Base-by-base conservation (phyloP, 345 rosid genomes). In the Aethionema arabicum region DNA sequence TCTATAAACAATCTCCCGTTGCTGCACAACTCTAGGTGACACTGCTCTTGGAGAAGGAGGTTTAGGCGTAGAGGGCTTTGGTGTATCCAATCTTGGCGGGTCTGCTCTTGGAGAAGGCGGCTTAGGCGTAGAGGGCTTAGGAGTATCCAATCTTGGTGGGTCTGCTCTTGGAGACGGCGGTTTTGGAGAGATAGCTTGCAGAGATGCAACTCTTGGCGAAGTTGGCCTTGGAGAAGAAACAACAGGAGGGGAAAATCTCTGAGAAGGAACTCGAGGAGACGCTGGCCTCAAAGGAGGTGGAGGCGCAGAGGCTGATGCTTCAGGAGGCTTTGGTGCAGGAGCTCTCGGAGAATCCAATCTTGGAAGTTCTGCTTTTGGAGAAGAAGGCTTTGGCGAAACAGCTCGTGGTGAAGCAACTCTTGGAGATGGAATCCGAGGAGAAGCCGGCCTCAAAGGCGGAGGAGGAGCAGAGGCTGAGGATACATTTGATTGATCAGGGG, bases 121-220 rank as follows among this genome's bases (percentile, higher is more conserved):
- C 52, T 32, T 68, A 32, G 69, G 68, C 0, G 70, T 43, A 27
- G 57, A 32, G 14, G 66, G 57, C 41, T 67, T 65, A 31, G 51
- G 52, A 65, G 31, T 4, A 1, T 63, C 65, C 53, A 64, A 36
- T 4, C 74, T 72, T 10, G 83, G 80, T 30, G 87, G 76, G 21
- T 82, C 72, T 65, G 51, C 77, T 50, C 77, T 79, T 36, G 86
- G 85, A 68, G 96, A 83, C 49, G 85, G 66, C 7, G 56, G 78
- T 46, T 79, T 80, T 1, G 80, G 82, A 53, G 82, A 76, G 14
- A 62, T 59, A 14, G 43, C 56, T 41, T 73, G 76, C 3, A 80
- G 79, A 52, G 91, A 80, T 32, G 81, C 57, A 43, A 70, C 62
- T 61, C 87, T 79, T 31, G 90, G 85, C 68, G 92, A 71, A 59